A percentile compares a stretch with the other conserved stretches of the same genome.
These are phyloP conservation scores for Russula olivacea DNA, from an alignment of 768 basidiomycete species.

Conservation along the genomic window DNA sequence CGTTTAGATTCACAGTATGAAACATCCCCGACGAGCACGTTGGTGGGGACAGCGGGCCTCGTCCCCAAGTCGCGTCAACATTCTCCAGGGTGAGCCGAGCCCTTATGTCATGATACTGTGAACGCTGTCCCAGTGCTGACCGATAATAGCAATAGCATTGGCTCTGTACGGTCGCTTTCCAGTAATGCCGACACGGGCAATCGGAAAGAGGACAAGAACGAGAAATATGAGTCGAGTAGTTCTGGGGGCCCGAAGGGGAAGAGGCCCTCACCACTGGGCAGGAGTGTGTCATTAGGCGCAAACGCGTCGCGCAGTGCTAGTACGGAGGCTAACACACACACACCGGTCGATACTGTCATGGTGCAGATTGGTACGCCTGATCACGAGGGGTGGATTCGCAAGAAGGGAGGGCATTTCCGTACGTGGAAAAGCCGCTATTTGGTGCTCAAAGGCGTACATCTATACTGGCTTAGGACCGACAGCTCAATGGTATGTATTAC, in stretches of 20 bases:
- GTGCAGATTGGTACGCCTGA: conserved; percentile 90
- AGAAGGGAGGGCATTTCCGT: conserved; percentile 90
- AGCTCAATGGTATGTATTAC: conserved; percentile 43
- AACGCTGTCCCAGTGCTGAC: neutral
- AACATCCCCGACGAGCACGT: conserved; percentile 60
- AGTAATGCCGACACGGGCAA: conserved; percentile 31
- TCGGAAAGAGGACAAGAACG: conserved; percentile 27
- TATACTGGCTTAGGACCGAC: conserved; percentile 81
- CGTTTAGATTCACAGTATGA: conserved; percentile 43
- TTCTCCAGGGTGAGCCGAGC: conserved; percentile 50
- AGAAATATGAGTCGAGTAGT: conserved; percentile 23
- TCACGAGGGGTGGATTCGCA: conserved; percentile 90
- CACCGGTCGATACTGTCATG: conserved; percentile 61
- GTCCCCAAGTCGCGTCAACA: conserved; percentile 74
- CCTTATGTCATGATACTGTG: neutral
- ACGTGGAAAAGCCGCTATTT: conserved; percentile 90
- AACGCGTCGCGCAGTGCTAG: neutral
- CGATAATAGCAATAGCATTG: conserved; percentile 35
- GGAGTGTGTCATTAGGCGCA: conserved; percentile 40
- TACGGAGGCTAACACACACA: conserved; percentile 20
- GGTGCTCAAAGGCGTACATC: conserved; percentile 83
- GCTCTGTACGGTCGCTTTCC: conserved; percentile 38
- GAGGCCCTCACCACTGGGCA: conserved; percentile 44
- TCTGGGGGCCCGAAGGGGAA: conserved; percentile 27
- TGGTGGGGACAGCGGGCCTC: conserved; percentile 54